These are phyloP conservation scores for Diaporthe amygdali DNA, from an alignment of 2,329 filamentous ascomycete species.

Conservation along the genomic window DNA sequence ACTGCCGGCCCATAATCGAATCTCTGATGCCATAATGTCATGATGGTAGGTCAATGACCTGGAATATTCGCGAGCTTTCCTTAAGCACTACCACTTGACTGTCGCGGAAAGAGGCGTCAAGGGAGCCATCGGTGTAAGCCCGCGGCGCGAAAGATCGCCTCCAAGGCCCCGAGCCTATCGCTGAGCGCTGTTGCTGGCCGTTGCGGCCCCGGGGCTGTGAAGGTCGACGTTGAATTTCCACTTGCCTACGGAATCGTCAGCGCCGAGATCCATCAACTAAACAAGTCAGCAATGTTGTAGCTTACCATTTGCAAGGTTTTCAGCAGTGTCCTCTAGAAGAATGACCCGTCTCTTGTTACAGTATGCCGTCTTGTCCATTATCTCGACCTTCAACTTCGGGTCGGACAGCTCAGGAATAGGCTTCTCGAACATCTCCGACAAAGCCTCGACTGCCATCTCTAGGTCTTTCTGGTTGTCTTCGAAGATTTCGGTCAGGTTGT, in stretches of 20 bases:
- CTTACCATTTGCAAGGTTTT: constrained; percentile 87
- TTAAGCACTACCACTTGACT: neutral
- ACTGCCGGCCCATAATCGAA: neutral
- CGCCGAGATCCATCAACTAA: neutral
- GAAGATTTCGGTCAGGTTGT: constrained; percentile 96
- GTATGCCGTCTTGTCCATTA: constrained; percentile 98
- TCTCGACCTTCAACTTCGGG: constrained; percentile 94
- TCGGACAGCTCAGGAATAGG: constrained; percentile 84
- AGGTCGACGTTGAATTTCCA: constrained; percentile 52
- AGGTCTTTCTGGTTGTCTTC: constrained; percentile 99
- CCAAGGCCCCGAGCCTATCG: constrained; percentile 24
- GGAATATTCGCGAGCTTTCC: neutral
- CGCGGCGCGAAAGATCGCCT: neutral
- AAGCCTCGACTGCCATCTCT: constrained; percentile 93
- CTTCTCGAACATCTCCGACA: constrained; percentile 99
- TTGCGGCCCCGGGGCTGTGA: constrained; percentile 23
- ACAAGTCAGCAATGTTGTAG: constrained; percentile 26
- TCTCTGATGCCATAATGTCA: neutral
- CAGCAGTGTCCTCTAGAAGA: constrained; percentile 87
- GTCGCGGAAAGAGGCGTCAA: no score
- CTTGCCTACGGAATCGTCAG: constrained; percentile 43
- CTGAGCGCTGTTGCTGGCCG: constrained; percentile 32
- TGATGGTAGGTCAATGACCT: neutral
- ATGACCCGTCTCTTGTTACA: constrained; percentile 93
- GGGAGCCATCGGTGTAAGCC: neutral